Percentiles rank a stretch among this genome's conserved stretches.
These are phyloP conservation scores for Jamesozyma gamospora DNA, from an alignment of 805 yeast genomes.

Conservation along the genomic window DNA sequence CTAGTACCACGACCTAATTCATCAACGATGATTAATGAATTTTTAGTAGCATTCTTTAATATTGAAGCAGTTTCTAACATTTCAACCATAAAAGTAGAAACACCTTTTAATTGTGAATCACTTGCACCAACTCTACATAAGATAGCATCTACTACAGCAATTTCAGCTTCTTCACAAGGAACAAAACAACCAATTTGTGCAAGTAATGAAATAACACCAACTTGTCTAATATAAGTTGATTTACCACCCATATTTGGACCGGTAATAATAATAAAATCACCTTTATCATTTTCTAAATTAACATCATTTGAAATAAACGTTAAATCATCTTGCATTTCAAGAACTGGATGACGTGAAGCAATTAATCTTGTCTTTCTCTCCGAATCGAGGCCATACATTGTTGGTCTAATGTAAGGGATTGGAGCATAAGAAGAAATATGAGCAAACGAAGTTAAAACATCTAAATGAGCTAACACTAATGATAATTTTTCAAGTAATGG, in stretches of 20 bases:
- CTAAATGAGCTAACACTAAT: conserved; percentile 57
- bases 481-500: conserved; percentile 67
- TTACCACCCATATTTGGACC: conserved; percentile 99
- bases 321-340: conserved; percentile 85
- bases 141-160: conserved; percentile 81
- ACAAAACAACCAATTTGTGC: conserved; percentile 85
- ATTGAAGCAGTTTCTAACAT: conserved; percentile 96
- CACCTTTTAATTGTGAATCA: conserved; percentile 93
- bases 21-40: conserved; percentile 85
- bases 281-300: conserved; percentile 41
- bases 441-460: conserved; percentile 79
- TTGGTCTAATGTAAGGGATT: conserved; percentile 68
- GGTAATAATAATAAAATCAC: conserved; percentile 75
- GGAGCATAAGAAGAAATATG: conserved; percentile 78
- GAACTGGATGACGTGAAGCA: conserved; percentile 89
- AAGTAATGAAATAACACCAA: conserved; percentile 79
- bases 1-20: conserved; percentile 77
- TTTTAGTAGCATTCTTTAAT: conserved; percentile 70
- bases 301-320: conserved; percentile 90
- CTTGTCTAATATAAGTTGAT: conserved; percentile 82
- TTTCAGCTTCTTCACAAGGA: conserved; percentile 69
- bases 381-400: conserved; percentile 40
- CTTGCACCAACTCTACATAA: conserved; percentile 98
- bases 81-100: conserved; percentile 95
- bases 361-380: conserved; percentile 46